These are phyloP conservation scores for Senna tora DNA, from an alignment of 306 rosid genomes.

Conservation along the genomic window DNA sequence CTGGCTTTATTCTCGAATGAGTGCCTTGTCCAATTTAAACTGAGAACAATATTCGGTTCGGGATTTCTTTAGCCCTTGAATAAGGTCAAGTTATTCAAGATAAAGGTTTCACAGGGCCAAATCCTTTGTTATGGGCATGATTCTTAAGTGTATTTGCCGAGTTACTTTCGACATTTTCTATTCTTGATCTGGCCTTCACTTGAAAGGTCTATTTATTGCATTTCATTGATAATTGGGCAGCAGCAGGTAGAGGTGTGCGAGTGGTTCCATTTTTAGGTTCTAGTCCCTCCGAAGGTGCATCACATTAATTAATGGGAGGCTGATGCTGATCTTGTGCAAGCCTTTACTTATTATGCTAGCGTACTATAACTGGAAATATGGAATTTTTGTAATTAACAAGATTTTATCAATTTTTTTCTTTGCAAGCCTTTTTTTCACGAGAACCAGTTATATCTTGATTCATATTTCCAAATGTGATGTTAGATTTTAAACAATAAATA, in stretches of 20 bases:
- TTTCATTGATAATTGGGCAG: background rate
- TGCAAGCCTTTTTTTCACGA: background rate
- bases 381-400: background rate
- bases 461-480: background rate
- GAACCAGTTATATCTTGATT: background rate
- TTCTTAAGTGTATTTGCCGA: background rate
- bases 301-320: constrained; percentile 5
- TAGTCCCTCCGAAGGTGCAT: constrained; percentile 21
- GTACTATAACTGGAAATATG: constrained; percentile 23
- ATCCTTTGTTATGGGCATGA: background rate
- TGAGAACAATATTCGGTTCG: background rate
- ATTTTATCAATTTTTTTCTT: constrained; percentile 2
- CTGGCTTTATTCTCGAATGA: background rate
- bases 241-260: background rate
- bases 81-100: background rate
- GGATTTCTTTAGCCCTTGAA: background rate
- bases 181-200: background rate
- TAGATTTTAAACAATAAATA: background rate
- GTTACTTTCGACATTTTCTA: background rate
- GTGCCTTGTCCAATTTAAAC: constrained; percentile 1
- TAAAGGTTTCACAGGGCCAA: background rate
- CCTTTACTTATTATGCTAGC: background rate
- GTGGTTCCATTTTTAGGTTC: background rate
- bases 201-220: background rate
- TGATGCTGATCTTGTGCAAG: constrained; percentile 1